Evolutionary conservation across 345 rosid species (phyloP).

Genomic region (Camelina sativa): DNA sequence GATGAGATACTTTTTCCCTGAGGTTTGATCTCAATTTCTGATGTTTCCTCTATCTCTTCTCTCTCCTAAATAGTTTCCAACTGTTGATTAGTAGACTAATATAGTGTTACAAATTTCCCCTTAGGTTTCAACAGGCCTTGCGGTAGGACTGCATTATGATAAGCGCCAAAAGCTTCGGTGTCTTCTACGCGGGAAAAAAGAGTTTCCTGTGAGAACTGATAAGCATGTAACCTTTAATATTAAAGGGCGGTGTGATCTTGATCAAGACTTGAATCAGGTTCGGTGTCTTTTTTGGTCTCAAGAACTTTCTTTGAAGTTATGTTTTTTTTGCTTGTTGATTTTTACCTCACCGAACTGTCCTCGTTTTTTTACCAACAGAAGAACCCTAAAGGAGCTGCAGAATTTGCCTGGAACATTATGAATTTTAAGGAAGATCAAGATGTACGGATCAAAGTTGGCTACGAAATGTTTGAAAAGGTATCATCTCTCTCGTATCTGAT

Average conservation of each 20-base stretch:
- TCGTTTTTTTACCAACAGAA: slow-evolving; percentile 52
- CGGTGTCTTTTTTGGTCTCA: slow-evolving; percentile 3
- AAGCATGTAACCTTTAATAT: slow-evolving; percentile 60
- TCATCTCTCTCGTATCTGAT: slow-evolving; percentile 24
- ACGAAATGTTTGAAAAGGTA: slow-evolving; percentile 80
- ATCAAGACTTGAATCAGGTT: slow-evolving; percentile 80
- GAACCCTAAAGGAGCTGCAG: slow-evolving; percentile 81
- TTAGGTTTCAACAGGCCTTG: slow-evolving; percentile 69
- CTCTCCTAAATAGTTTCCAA: slow-evolving; percentile 9
- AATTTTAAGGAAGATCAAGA: slow-evolving; percentile 84
- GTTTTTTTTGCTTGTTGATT: slow-evolving; percentile 16
- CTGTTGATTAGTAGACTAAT: slow-evolving; percentile 28
- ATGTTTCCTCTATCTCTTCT: background rate
- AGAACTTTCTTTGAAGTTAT: background rate
- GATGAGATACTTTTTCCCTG: slow-evolving; percentile 70
- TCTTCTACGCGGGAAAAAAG: slow-evolving; percentile 68
- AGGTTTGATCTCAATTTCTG: slow-evolving; percentile 52
- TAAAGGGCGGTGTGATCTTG: slow-evolving; percentile 75
- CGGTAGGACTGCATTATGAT: slow-evolving; percentile 70
- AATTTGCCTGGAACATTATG: slow-evolving; percentile 71
- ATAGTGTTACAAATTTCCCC: slow-evolving; percentile 13
- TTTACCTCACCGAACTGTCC: background rate
- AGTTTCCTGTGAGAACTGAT: slow-evolving; percentile 63
- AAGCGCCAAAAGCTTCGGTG: slow-evolving; percentile 72
- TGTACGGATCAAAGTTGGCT: slow-evolving; percentile 80